A percentile compares a stretch with the other conserved stretches of the same genome.
phyloP scores from a whole-genome alignment of 805 yeast genomes.

The Saccharomycopsis sp. region DNA sequence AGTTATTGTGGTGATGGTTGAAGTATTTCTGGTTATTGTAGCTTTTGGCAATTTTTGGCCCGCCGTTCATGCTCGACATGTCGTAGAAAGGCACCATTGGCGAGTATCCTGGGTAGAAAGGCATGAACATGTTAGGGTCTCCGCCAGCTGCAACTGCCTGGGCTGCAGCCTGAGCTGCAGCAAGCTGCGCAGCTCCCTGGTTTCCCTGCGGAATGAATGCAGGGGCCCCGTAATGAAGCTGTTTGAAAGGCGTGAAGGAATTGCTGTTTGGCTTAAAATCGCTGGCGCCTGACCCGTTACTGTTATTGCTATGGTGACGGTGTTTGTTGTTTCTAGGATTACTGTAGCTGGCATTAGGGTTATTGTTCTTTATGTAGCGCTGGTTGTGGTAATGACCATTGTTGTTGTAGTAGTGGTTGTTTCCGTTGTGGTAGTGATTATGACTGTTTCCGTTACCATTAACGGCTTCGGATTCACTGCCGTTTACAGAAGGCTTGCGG shows the following conservation, averaged over 20 bases:
- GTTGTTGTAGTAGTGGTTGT: conserved; percentile 17
- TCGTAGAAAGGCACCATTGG: neutral
- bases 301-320: conserved; percentile 11
- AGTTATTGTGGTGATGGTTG: neutral
- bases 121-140: neutral
- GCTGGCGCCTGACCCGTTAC: conserved; percentile 12
- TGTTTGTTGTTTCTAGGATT: conserved; percentile 8
- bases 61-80: neutral
- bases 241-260: conserved; percentile 8
- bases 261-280: conserved; percentile 7
- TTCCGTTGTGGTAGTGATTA: conserved; percentile 8
- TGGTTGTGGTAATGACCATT: conserved; percentile 21
- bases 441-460: conserved; percentile 13
- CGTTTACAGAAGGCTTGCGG: conserved; percentile 3
- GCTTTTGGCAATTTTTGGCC: neutral
- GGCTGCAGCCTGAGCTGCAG: neutral
- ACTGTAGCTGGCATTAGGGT: conserved; percentile 8
- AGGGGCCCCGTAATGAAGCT: conserved; percentile 10
- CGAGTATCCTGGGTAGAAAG: neutral
- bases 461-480: conserved; percentile 11
- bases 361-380: conserved; percentile 15
- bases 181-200: neutral
- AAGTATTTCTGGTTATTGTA: conserved; percentile 1
- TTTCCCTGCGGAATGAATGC: conserved; percentile 15
- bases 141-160: neutral